Evolutionary conservation across 495 filamentous ascomycete genomes (phyloP).

Genomic region (Neurospora tetraspora): DNA sequence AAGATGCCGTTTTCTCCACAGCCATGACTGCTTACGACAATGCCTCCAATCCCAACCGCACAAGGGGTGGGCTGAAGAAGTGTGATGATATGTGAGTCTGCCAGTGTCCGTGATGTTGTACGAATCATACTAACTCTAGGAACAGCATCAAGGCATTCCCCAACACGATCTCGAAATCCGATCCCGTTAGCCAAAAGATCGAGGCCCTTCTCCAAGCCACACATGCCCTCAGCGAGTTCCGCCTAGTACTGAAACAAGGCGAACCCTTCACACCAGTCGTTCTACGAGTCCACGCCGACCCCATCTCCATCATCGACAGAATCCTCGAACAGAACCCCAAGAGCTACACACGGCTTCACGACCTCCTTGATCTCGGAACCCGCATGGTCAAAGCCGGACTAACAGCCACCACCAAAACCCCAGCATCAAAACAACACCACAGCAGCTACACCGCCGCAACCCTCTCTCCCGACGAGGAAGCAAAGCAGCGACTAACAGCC

Average conservation of each 20-base stretch:
- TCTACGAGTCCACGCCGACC: constrained; percentile 77
- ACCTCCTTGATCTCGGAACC: constrained; percentile 67
- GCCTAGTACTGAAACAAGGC: constrained; percentile 79
- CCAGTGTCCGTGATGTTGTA: background rate
- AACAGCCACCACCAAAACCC: constrained; percentile 17
- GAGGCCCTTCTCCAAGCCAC: constrained; percentile 73
- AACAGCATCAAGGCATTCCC: constrained; percentile 60
- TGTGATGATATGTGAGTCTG: constrained; percentile 67
- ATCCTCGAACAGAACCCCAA: constrained; percentile 79
- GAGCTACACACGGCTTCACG: constrained; percentile 79
- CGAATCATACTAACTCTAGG: constrained; percentile 2
- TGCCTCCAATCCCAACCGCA: constrained; percentile 80
- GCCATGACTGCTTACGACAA: constrained; percentile 76
- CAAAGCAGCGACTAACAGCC: constrained; percentile 22
- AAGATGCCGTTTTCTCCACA: constrained; percentile 54
- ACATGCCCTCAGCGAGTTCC: constrained; percentile 79
- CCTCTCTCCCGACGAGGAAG: constrained; percentile 18
- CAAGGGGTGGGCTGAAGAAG: constrained; percentile 71
- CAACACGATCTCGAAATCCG: constrained; percentile 48
- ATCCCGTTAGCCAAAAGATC: constrained; percentile 42
- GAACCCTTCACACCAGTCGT: constrained; percentile 88
- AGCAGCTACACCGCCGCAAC: background rate
- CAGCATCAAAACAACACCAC: background rate
- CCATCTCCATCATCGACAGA: constrained; percentile 70
- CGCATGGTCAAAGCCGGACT: constrained; percentile 69